Conservation (phyloP, 192 early-diverging fungal genomes). For the Rhizophagus sp. region DNA sequence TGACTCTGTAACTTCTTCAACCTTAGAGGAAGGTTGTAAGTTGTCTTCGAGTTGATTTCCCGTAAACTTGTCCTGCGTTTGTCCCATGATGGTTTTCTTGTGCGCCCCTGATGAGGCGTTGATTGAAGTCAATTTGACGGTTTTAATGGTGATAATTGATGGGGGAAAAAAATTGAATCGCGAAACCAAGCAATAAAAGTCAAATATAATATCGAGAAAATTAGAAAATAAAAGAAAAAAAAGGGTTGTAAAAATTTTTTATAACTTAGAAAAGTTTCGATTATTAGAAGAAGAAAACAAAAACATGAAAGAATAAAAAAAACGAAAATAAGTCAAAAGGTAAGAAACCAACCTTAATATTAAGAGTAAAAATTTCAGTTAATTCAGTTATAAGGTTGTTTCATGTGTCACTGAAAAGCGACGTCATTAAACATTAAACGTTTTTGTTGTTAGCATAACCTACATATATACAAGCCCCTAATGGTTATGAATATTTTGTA, state of each 20-base stretch:
- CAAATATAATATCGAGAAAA: neutral
- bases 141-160: slow-evolving; percentile 5
- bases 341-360: slow-evolving; percentile 12
- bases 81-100: slow-evolving; percentile 22
- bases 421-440: neutral
- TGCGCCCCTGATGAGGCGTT: slow-evolving; percentile 22
- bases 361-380: neutral
- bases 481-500: neutral
- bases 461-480: neutral
- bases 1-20: slow-evolving; percentile 15
- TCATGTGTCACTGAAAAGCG: neutral
- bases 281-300: neutral
- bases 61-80: slow-evolving; percentile 8
- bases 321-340: neutral
- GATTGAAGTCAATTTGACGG: slow-evolving; percentile 26
- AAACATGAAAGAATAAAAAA: neutral
- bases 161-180: neutral
- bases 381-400: neutral
- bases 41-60: neutral
- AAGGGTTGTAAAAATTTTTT: neutral
- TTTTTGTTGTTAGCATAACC: neutral
- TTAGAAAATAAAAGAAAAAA: neutral
- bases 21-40: neutral
- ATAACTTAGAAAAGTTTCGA: neutral
- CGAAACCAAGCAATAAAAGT: neutral